Base-by-base conservation (phyloP, 352 stramenopile genomes). In the Elongisporangium senticosum region DNA sequence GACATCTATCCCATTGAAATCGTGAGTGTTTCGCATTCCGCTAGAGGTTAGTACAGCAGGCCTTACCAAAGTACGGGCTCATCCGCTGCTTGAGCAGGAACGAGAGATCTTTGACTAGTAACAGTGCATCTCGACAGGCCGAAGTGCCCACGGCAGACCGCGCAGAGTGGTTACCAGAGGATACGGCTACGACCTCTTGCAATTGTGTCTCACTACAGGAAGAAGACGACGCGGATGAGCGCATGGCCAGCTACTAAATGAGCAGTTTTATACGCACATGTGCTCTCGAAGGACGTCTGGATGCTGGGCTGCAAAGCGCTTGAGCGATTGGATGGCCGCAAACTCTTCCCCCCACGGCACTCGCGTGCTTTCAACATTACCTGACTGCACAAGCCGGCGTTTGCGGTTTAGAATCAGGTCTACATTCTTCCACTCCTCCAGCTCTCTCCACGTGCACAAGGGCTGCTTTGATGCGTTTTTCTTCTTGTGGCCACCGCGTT, bases 341-440 rank as follows among this genome's bases (percentile, higher is more conserved):
- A 87, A 87, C 37, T 86, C 73, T 50, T 86, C 73, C 3, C 77
- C 75, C 75, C 77, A 87, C 0, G 77, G 77, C 19, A 87, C 68
- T 7, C 75, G 69, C 20, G 55, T 71, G 23, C 60, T 77, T 33
- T 82, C 71, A 6, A 86, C 52, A 5, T 64, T 72, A 0, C 75
- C 77, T 1, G 58, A 48, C 20, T 74, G 59, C 11, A 87, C 59
- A 7, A 87, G 58, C 7, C 75, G 53, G 2, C 77, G 71, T 53
- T 83, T 86, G 55, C 75, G 75, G 8, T 60, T 86, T 39, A 87
- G 63, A 20, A 86, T 76, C 6, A 74, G 23, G 39, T 86, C 77
- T 0, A 86, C 74, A 39, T 87, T 86, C 21, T 72, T 72, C 77
- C 75, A 87, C 40, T 87, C 73, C 15, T 76, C 65, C 24, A 87